Evolutionary conservation across 163 green algal genomes (phyloP).

Genomic region (Trebouxia gelatinosa): DNA sequence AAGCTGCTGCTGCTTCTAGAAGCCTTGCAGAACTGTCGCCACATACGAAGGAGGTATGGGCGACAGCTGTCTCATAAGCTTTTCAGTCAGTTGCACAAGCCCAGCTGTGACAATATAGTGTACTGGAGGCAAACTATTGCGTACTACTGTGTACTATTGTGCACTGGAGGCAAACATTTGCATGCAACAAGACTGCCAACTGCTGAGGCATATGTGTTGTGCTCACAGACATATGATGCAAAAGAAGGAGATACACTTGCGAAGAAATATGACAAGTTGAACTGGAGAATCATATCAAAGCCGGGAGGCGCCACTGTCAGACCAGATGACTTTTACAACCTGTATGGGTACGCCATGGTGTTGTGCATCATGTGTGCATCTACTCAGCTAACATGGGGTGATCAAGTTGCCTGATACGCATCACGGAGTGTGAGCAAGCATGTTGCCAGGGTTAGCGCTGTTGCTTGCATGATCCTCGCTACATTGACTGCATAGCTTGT

Average conservation of each 20-base stretch:
- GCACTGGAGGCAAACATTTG: background rate
- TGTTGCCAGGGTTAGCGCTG: conserved; percentile 9
- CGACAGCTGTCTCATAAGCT: background rate
- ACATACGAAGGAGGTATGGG: conserved; percentile 50
- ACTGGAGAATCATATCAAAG: conserved; percentile 89
- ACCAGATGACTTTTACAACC: conserved; percentile 85
- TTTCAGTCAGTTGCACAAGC: background rate
- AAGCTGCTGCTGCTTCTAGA: conserved; percentile 37
- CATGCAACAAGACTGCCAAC: background rate
- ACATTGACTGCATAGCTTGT: background rate
- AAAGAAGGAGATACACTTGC: conserved; percentile 68
- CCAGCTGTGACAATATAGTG: background rate
- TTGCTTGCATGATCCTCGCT: background rate
- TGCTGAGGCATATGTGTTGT: background rate
- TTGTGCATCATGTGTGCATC: too few relatives aligned
- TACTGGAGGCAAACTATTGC: background rate
- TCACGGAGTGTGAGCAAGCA: too few relatives aligned
- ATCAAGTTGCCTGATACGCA: background rate
- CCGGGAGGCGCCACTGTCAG: conserved; percentile 89
- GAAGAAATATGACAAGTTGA: conserved; percentile 78
- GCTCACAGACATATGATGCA: conserved; percentile 60
- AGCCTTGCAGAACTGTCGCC: conserved; percentile 42
- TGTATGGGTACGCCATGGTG: conserved; percentile 63
- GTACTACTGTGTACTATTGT: background rate
- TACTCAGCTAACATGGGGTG: background rate